Percentiles rank a stretch among this genome's conserved stretches.
phyloP scores from a whole-genome alignment of 805 yeast genomes.

The Cyberlindnera maclurae region DNA sequence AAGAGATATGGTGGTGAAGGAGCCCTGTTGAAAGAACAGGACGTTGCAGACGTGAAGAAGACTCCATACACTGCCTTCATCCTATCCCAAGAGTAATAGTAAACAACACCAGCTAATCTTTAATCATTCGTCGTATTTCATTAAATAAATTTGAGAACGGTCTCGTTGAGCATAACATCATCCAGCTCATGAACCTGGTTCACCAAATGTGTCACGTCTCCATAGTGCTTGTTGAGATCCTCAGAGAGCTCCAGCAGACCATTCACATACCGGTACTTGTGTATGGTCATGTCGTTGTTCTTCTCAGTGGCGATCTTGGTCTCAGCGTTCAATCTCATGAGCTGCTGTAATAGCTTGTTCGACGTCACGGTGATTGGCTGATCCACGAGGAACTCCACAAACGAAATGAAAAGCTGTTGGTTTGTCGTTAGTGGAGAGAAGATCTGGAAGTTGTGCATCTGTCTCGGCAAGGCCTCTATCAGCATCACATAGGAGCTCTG shows the following conservation, averaged over 20 bases:
- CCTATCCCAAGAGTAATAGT: conserved; percentile 22
- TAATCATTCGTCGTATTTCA: background rate
- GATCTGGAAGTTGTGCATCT: conserved; percentile 5
- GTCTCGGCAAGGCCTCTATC: conserved; percentile 14
- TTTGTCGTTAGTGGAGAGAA: background rate
- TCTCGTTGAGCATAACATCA: conserved; percentile 8
- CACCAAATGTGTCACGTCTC: conserved; percentile 1
- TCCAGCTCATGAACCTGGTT: conserved; percentile 29
- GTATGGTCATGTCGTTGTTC: conserved; percentile 10
- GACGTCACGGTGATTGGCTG: conserved; percentile 5
- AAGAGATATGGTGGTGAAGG: conserved; percentile 51
- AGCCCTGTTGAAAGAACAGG: conserved; percentile 22
- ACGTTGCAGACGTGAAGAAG: conserved; percentile 27
- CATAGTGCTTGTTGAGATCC: conserved; percentile 3
- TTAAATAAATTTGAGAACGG: conserved; percentile 11
- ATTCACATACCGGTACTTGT: conserved; percentile 11
- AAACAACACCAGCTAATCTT: conserved; percentile 14
- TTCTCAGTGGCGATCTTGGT: conserved; percentile 5
- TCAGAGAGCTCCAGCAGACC: conserved; percentile 8
- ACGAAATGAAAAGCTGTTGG: conserved; percentile 7
- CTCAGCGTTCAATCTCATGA: conserved; percentile 7
- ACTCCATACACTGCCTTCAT: conserved; percentile 28
- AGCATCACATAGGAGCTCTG: conserved; percentile 5
- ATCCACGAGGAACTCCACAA: conserved; percentile 4
- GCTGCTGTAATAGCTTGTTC: conserved; percentile 6